phyloP scores from a whole-genome alignment of 495 filamentous ascomycete genomes.

The Penicillium pancosmium region DNA sequence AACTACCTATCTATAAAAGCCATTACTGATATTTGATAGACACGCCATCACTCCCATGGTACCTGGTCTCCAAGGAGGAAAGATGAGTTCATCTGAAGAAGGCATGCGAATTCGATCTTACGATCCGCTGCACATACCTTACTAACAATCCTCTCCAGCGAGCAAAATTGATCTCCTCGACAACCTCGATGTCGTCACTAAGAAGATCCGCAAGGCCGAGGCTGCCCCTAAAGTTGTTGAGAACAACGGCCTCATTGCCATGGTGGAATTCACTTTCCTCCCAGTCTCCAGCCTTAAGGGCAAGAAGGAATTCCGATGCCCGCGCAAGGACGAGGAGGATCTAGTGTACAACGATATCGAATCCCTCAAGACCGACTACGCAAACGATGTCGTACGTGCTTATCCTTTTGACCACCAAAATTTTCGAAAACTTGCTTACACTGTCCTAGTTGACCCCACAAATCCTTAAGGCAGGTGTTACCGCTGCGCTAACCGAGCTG shows the following conservation, averaged over 20 bases:
- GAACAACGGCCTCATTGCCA: conserved; percentile 80
- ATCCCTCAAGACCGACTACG: conserved; percentile 77
- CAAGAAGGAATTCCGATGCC: conserved; percentile 40
- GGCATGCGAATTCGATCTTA: conserved; percentile 11
- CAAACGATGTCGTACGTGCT: conserved; percentile 70
- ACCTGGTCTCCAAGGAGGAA: conserved; percentile 78
- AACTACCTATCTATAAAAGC: neutral
- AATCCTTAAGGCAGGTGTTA: conserved; percentile 76
- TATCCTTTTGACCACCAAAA: neutral
- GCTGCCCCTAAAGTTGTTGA: conserved; percentile 75
- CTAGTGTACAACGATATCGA: conserved; percentile 74
- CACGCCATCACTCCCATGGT: conserved; percentile 81
- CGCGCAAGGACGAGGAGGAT: conserved; percentile 58
- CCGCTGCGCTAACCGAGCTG: conserved; percentile 67
- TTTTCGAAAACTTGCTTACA: conserved; percentile 36
- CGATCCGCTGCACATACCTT: too few species aligned
- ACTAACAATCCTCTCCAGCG: conserved; percentile 28
- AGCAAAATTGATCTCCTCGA: conserved; percentile 89
- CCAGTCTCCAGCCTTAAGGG: conserved; percentile 57
- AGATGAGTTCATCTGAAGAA: conserved; percentile 67
- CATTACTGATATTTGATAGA: neutral
- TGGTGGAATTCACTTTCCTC: conserved; percentile 84
- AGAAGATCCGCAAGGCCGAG: conserved; percentile 57
- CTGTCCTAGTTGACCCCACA: conserved; percentile 74
- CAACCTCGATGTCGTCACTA: conserved; percentile 63